Conservation (phyloP, 2,329 filamentous ascomycete species). For the Aspergillus thermomutatus region DNA sequence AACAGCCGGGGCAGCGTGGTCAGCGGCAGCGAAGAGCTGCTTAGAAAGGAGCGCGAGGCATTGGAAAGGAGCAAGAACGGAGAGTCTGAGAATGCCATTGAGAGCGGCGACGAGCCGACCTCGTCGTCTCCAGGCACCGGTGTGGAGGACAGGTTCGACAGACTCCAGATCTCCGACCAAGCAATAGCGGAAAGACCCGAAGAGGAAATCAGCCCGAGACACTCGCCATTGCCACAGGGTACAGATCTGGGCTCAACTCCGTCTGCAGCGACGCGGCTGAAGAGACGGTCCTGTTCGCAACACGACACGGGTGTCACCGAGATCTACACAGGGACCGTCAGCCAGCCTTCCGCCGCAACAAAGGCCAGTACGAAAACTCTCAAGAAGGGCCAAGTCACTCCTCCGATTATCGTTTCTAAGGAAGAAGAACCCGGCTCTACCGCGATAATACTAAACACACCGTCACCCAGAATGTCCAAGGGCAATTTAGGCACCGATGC, state of each 20-base stretch:
- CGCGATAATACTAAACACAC: conserved; percentile 14
- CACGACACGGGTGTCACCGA: neutral
- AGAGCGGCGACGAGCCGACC: conserved; percentile 20
- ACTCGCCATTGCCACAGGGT: conserved; percentile 16
- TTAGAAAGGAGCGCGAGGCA: conserved; percentile 33
- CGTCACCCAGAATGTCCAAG: conserved; percentile 19
- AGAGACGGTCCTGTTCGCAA: conserved; percentile 10
- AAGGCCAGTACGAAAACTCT: conserved; percentile 9
- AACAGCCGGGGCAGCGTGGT: conserved; percentile 84
- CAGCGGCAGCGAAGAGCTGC: conserved; percentile 41
- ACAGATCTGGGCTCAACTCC: conserved; percentile 8
- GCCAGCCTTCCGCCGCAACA: neutral
- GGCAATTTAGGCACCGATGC: conserved; percentile 17
- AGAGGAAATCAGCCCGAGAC: conserved; percentile 23
- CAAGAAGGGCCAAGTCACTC: conserved; percentile 28
- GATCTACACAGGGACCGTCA: conserved; percentile 17
- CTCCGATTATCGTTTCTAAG: conserved; percentile 22
- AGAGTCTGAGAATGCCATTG: conserved; percentile 18
- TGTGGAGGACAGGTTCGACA: conserved; percentile 31
- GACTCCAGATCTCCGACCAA: conserved; percentile 35
- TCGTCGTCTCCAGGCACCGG: conserved; percentile 21
- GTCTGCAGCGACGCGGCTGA: conserved; percentile 2
- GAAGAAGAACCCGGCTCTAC: neutral
- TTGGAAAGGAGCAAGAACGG: conserved; percentile 25
- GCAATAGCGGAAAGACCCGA: conserved; percentile 26